A percentile compares a stretch with the other conserved stretches of the same genome.
Evolutionary conservation across 176 grass and related monocot genomes (phyloP).

Genomic region (Pontederia crassipes): DNA sequence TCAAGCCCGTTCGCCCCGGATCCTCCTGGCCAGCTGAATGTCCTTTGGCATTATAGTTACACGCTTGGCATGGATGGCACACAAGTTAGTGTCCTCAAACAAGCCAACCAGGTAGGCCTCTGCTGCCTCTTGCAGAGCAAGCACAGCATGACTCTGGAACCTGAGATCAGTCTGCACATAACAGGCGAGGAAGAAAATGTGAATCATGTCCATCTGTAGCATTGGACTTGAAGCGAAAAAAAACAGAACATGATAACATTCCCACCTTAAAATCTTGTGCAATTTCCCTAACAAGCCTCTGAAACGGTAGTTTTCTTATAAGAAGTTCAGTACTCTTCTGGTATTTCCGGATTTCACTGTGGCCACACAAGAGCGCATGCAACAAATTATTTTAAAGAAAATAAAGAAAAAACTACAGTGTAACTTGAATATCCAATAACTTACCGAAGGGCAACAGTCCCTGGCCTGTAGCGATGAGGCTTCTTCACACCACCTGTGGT

Average conservation of each 20-base stretch:
- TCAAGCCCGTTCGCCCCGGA: neutral
- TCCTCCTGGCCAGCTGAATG: conserved; percentile 1
- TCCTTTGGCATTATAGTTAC: conserved; percentile 9
- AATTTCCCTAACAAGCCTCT: conserved; percentile 15
- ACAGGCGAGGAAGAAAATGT: neutral
- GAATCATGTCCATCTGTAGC: neutral
- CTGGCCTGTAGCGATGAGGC: conserved; percentile 3
- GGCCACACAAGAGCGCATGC: neutral
- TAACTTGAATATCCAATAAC: neutral
- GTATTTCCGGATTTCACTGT: conserved; percentile 5
- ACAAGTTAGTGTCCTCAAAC: conserved; percentile 6
- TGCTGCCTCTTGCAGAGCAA: conserved; percentile 4
- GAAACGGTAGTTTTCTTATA: conserved; percentile 1
- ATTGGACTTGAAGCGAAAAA: neutral
- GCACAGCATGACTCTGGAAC: conserved; percentile 6
- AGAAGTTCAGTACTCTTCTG: conserved; percentile 6
- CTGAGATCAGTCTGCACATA: neutral
- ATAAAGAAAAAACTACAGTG: too few relatives aligned
- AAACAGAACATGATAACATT: neutral
- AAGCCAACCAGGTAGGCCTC: conserved; percentile 2
- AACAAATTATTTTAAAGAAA: neutral
- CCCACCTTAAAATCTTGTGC: conserved; percentile 6
- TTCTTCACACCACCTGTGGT: conserved; percentile 6
- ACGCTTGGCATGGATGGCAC: conserved; percentile 6
- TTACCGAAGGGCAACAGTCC: conserved; percentile 6